Conservation (phyloP, 441 rosid species). For the Brassica hybrid region DNA sequence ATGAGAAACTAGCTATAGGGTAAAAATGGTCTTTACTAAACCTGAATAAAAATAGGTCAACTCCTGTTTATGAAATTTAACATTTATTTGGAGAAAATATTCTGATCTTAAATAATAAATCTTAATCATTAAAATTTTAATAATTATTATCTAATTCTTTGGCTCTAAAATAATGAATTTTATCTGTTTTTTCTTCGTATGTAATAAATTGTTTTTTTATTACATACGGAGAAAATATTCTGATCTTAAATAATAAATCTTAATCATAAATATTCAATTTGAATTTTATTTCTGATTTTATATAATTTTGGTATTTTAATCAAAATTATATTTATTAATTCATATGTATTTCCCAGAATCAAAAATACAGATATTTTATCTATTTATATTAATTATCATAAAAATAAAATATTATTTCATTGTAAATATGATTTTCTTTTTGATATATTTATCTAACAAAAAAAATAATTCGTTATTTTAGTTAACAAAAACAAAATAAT, state of each 20-base stretch:
- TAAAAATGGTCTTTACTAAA: background rate
- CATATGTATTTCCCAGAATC: background rate
- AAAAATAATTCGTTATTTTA: too few species aligned
- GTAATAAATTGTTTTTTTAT: too few species aligned
- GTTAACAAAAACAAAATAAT: too few species aligned
- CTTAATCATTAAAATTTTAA: background rate
- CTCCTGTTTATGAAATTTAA: background rate
- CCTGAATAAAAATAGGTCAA: background rate
- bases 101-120: background rate
- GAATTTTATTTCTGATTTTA: background rate
- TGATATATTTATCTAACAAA: too few species aligned
- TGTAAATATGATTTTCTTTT: too few species aligned
- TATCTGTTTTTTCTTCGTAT: background rate
- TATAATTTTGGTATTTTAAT: background rate
- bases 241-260: too few species aligned
- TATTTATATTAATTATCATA: too few species aligned
- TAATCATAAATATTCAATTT: too few species aligned
- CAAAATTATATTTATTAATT: background rate
- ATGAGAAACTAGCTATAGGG: background rate
- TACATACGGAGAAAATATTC: too few species aligned
- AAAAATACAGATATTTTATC: background rate
- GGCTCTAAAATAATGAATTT: background rate
- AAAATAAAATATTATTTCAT: too few species aligned
- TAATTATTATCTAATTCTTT: background rate
- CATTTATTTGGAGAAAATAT: background rate